These are phyloP conservation scores for Pestalotiopsis sp. DNA, from an alignment of 2,329 filamentous ascomycete species.

Conservation along the genomic window DNA sequence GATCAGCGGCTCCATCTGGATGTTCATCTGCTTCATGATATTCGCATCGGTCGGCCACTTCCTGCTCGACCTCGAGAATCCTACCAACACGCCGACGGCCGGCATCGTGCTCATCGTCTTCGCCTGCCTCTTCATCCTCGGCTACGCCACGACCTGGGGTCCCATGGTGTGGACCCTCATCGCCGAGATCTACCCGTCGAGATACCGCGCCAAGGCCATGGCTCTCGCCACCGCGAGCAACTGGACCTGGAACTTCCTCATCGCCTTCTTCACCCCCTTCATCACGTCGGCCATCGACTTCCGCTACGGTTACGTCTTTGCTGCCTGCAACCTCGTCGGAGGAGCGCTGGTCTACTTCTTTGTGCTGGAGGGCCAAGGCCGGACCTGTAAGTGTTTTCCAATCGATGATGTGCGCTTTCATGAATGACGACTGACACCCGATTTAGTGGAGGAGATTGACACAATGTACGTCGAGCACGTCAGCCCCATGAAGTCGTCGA, in stretches of 20 bases:
- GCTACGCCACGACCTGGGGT: constrained; percentile 69
- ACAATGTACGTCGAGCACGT: constrained; percentile 73
- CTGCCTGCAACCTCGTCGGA: constrained; percentile 68
- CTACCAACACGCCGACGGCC: constrained; percentile 40
- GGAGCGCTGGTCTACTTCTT: constrained; percentile 75
- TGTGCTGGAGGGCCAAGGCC: constrained; percentile 73
- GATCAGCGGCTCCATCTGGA: constrained; percentile 64
- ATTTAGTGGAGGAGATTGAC: constrained; percentile 72
- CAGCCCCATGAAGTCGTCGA: constrained; percentile 62
- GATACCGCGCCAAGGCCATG: constrained; percentile 64
- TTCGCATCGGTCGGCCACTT: constrained; percentile 58
- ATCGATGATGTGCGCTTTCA: no score
- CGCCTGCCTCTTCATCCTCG: constrained; percentile 65
- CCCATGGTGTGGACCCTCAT: constrained; percentile 68
- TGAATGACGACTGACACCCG: not conserved
- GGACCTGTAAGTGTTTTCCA: constrained; percentile 44
- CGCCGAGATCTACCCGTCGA: constrained; percentile 65
- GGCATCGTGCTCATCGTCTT: constrained; percentile 66
- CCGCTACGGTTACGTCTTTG: constrained; percentile 76
- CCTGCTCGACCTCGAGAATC: constrained; percentile 38
- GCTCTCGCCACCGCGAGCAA: constrained; percentile 63
- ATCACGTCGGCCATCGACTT: constrained; percentile 74
- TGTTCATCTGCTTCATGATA: constrained; percentile 62
- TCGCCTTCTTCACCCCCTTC: constrained; percentile 79
- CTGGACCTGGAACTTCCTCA: constrained; percentile 75